Evolutionary conservation across 2,329 filamentous ascomycete species (phyloP).

Genomic region (Pseudocercospora macadamiae): DNA sequence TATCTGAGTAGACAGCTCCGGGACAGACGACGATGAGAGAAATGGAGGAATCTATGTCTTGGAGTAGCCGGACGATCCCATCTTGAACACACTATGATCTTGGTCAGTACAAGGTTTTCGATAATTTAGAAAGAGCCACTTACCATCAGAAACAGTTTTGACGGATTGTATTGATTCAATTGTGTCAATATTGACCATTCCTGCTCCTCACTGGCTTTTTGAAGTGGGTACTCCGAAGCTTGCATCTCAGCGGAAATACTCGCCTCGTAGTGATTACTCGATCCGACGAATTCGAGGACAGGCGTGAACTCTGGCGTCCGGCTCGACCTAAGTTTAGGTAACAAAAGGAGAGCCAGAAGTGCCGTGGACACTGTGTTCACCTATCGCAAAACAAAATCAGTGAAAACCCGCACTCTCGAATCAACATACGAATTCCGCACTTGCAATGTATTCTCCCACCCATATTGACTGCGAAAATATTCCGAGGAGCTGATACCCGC

Average conservation of each 20-base stretch:
- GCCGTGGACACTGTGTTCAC: neutral
- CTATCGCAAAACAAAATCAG: neutral
- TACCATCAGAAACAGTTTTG: neutral
- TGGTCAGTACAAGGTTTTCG: too few relatives aligned
- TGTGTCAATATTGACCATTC: neutral
- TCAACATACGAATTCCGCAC: neutral
- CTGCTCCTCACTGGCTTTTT: neutral
- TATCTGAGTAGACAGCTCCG: neutral
- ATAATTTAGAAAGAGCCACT: too few relatives aligned
- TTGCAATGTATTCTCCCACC: neutral
- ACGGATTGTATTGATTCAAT: neutral
- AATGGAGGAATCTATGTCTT: neutral
- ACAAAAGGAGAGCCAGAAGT: neutral
- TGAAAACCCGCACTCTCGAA: neutral
- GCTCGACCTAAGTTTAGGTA: neutral
- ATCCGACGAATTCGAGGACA: neutral
- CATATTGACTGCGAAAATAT: conserved; percentile 23
- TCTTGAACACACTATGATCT: neutral
- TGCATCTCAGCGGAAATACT: neutral
- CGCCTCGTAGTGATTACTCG: neutral
- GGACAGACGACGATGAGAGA: neutral
- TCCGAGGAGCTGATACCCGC: conserved; percentile 39
- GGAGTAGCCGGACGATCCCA: neutral
- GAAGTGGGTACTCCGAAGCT: neutral
- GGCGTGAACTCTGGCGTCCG: neutral